Evolutionary conservation across 805 yeast genomes (phyloP).

Genomic region (Zygosaccharomyces bisporus): DNA sequence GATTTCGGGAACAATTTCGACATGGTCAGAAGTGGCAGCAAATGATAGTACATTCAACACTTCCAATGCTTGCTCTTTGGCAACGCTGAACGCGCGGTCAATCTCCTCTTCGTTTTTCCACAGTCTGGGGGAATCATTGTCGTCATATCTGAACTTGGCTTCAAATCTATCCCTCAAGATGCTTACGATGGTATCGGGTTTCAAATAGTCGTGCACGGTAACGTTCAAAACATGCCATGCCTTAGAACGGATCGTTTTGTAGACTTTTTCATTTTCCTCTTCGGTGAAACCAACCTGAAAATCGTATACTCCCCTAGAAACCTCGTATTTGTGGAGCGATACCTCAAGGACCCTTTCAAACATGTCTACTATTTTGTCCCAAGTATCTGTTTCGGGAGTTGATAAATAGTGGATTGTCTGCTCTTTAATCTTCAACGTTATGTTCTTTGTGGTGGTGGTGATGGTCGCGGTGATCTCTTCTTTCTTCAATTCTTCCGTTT

Average conservation of each 20-base stretch:
- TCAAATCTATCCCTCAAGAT: conserved; percentile 80
- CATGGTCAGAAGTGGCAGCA: conserved; percentile 51
- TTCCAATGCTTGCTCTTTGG: conserved; percentile 55
- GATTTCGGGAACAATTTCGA: conserved; percentile 57
- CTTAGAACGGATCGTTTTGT: conserved; percentile 43
- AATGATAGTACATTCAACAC: conserved; percentile 56
- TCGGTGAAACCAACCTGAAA: conserved; percentile 58
- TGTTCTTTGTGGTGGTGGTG: conserved; percentile 44
- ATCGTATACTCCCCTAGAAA: conserved; percentile 40
- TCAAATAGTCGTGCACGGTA: conserved; percentile 56
- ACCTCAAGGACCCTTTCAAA: conserved; percentile 40
- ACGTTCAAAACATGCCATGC: conserved; percentile 67
- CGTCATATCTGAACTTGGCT: conserved; percentile 76
- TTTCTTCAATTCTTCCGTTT: conserved; percentile 33
- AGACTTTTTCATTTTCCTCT: conserved; percentile 42
- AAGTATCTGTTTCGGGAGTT: conserved; percentile 48
- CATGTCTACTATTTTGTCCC: conserved; percentile 54
- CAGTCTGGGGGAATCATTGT: conserved; percentile 72
- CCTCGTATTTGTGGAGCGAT: conserved; percentile 33
- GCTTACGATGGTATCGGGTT: conserved; percentile 60
- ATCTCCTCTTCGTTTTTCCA: conserved; percentile 75
- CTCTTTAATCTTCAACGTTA: conserved; percentile 48
- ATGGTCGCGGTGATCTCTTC: conserved; percentile 44
- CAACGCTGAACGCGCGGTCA: conserved; percentile 56
- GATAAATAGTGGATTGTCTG: conserved; percentile 46